These are phyloP conservation scores for Quercus glauca DNA, from an alignment of 306 rosid species.

Conservation along the genomic window DNA sequence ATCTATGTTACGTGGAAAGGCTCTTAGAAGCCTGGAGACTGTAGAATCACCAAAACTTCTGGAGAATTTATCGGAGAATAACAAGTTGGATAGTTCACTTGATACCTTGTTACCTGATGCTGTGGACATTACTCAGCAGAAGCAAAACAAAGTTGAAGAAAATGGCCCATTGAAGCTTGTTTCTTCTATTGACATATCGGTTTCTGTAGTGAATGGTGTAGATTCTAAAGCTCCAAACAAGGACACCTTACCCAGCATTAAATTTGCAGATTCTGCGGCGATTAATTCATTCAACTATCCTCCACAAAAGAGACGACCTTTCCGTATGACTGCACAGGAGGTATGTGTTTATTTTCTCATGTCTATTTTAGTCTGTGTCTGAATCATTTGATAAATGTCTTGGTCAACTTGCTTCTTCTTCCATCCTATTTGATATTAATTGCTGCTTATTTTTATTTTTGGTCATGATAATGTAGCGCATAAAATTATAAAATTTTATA, in stretches of 20 bases:
- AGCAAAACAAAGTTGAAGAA: constrained; percentile 44
- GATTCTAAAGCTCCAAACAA: constrained; percentile 31
- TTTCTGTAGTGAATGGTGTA: constrained; percentile 27
- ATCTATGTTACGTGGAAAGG: constrained; percentile 79
- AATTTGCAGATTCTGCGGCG: constrained; percentile 33
- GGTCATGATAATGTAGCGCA: neutral
- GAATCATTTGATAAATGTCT: neutral
- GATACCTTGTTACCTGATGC: constrained; percentile 25
- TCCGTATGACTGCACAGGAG: constrained; percentile 90
- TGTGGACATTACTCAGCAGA: constrained; percentile 34
- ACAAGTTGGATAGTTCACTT: constrained; percentile 18
- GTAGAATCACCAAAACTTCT: constrained; percentile 63
- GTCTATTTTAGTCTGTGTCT: neutral
- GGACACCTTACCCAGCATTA: constrained; percentile 21
- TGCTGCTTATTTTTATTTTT: neutral
- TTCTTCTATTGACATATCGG: constrained; percentile 30
- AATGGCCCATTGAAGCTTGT: constrained; percentile 38
- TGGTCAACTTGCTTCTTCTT: neutral
- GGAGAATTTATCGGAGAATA: constrained; percentile 32
- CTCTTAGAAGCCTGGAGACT: constrained; percentile 77
- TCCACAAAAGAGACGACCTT: constrained; percentile 57
- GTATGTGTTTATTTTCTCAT: constrained; percentile 38
- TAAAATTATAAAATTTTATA: neutral
- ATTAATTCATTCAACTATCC: constrained; percentile 28
- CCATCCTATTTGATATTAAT: neutral